A percentile compares a stretch with the other conserved stretches of the same genome.
These are phyloP conservation scores for Fusarium tuaranense DNA, from an alignment of 2,329 filamentous ascomycete genomes.

Conservation along the genomic window DNA sequence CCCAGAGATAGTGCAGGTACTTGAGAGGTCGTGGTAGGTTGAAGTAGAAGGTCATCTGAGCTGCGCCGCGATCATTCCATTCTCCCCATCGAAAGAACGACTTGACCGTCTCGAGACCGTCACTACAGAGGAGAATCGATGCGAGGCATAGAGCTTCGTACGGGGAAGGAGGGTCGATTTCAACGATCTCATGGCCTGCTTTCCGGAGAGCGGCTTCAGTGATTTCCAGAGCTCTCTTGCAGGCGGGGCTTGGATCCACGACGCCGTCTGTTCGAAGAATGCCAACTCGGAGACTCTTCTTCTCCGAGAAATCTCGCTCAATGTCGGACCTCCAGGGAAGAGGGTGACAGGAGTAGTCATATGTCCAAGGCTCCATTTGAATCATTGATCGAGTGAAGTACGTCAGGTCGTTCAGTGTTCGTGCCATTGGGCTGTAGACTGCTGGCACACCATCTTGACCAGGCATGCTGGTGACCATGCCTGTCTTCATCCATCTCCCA, in stretches of 20 bases:
- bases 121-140: conserved; percentile 83
- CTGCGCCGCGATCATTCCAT: conserved; percentile 81
- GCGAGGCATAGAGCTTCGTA: conserved; percentile 82
- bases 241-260: conserved; percentile 88
- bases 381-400: conserved; percentile 88
- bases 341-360: conserved; percentile 87
- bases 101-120: conserved; percentile 84
- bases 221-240: conserved; percentile 78
- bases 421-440: conserved; percentile 92
- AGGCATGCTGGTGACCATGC: conserved; percentile 87
- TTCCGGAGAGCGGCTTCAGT: conserved; percentile 75
- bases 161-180: conserved; percentile 73
- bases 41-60: conserved; percentile 80
- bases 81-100: conserved; percentile 82
- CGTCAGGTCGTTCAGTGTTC: conserved; percentile 82
- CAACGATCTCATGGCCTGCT: conserved; percentile 80
- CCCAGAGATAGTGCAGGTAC: conserved; percentile 89
- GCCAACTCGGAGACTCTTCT: conserved; percentile 77
- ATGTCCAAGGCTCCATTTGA: conserved; percentile 87
- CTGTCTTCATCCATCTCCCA: conserved; percentile 89
- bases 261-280: conserved; percentile 84
- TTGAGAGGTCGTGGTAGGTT: conserved; percentile 78
- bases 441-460: conserved; percentile 91
- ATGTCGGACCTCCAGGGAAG: conserved; percentile 79
- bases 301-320: conserved; percentile 69